Base-by-base conservation (phyloP, 129 eudicot species). In the carrot (Daucus carota) region DNA sequence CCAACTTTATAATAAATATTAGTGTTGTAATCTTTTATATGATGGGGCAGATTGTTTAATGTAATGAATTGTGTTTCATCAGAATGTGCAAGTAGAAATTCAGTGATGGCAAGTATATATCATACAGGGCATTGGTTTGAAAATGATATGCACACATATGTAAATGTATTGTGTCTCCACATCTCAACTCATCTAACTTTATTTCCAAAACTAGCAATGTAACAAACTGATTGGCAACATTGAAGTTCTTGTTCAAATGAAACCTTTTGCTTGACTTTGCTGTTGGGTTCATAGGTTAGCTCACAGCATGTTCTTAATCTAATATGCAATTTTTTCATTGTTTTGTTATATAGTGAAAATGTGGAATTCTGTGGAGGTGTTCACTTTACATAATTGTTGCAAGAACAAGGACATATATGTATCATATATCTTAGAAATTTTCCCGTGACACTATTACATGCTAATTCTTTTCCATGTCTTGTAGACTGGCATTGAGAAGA, bases 401-500 rank as follows among this genome's bases (percentile, higher is more conserved):
- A 20, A 33, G 48, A 48, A 52, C 38, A 28, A 8, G n/a, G 34
- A 2, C 57, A 9, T 74, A 11, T 34, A 28, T 34, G 11, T n/a
- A 52, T 14, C 14, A 11, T 22, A 20, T 36, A 47, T 54, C 36
- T 59, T 38, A 18, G 44, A 2, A 45, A 67, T 31, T 15, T 40
- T 22, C 31, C 14, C 6, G 24, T 13, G 8, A 62, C 22, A 18
- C 68, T 26, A 28, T n/a, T 38, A 40, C 26, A 29, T 60, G 43
- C 32, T 75, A 72, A 78, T 44, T 31, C 34, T 24, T 44, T 42
- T 54, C 72, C 77, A 0, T 76, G 31, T 80, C 66, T 40, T 81
- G 88, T 86, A 94, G 97, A 91, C 86, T 79, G 97, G 96, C 52
- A 50, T 87, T 79, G 97, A 91, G 87, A 94, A 91, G 86, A 91